Percentiles rank a stretch among this genome's conserved stretches.
These are phyloP conservation scores for Ogataea paraovalis DNA, from an alignment of 805 yeast genomes.

Conservation along the genomic window DNA sequence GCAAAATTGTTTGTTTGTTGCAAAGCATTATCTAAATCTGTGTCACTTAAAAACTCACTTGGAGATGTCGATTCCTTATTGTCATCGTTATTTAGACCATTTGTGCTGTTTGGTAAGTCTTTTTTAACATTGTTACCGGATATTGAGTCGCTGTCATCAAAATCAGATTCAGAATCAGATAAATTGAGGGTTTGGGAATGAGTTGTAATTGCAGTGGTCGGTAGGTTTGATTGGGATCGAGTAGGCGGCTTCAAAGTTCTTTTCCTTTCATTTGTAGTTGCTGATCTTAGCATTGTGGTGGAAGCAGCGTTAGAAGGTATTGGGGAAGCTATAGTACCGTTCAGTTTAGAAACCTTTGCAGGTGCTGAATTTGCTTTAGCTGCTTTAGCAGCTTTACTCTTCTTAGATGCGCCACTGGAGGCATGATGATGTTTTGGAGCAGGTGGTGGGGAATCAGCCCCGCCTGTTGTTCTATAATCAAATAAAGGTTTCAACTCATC, in stretches of 20 bases:
- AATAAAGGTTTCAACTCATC: slow-evolving; percentile 63
- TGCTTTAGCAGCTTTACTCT: slow-evolving; percentile 23
- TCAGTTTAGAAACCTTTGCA: slow-evolving; percentile 4
- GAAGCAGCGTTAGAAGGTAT: slow-evolving; percentile 5
- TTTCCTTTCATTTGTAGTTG: slow-evolving; percentile 5
- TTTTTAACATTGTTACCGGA: slow-evolving; percentile 10
- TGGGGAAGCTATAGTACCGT: slow-evolving; percentile 1
- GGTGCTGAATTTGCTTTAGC: slow-evolving; percentile 12
- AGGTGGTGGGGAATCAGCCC: slow-evolving; percentile 51
- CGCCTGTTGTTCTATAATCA: slow-evolving; percentile 50
- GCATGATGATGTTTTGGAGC: slow-evolving; percentile 69
- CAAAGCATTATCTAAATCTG: slow-evolving; percentile 43
- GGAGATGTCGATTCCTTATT: slow-evolving; percentile 40
- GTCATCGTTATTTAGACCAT: background rate
- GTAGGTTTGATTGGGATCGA: background rate
- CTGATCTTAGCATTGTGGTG: slow-evolving; percentile 1
- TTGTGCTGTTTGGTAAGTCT: slow-evolving; percentile 4
- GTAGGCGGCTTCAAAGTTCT: slow-evolving; percentile 16
- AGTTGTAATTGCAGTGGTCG: background rate
- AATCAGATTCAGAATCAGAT: slow-evolving; percentile 13
- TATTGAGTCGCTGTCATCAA: slow-evolving; percentile 16
- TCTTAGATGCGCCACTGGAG: slow-evolving; percentile 36
- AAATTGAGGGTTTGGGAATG: background rate
- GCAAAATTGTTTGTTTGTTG: slow-evolving; percentile 18
- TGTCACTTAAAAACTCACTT: slow-evolving; percentile 51